Percentiles rank a stretch among this genome's conserved stretches.
phyloP scores from a whole-genome alignment of 2,329 filamentous ascomycete species.

The Penicillium thymicola region DNA sequence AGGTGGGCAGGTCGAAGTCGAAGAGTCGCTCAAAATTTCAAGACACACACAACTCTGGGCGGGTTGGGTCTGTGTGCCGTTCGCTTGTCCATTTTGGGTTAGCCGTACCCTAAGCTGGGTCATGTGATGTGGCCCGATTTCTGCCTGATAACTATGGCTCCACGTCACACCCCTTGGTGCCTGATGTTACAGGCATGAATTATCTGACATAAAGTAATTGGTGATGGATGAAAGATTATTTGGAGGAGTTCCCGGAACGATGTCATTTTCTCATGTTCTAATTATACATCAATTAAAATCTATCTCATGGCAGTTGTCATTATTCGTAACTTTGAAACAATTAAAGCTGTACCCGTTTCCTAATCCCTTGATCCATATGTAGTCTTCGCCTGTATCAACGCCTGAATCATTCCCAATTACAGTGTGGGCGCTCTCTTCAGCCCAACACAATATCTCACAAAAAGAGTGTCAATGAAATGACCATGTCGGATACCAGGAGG shows the following conservation, averaged over 20 bases:
- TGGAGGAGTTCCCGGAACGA: not conserved
- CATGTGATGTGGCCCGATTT: slow-evolving; percentile 7
- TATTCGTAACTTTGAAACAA: slow-evolving; percentile 12
- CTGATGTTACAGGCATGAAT: slow-evolving; percentile 8
- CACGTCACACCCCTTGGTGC: not conserved
- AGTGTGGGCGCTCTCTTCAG: slow-evolving; percentile 45
- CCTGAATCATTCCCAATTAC: slow-evolving; percentile 17
- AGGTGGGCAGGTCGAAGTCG: slow-evolving; percentile 41
- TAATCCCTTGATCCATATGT: slow-evolving; percentile 3
- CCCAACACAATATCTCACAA: slow-evolving; percentile 67
- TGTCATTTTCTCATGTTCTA: not conserved
- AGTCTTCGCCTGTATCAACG: not conserved
- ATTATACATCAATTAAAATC: slow-evolving; percentile 4
- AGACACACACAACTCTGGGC: slow-evolving; percentile 33
- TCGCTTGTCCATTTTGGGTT: slow-evolving; percentile 43
- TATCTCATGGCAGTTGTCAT: slow-evolving; percentile 3
- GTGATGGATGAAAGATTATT: not conserved
- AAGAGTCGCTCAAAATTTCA: slow-evolving; percentile 38
- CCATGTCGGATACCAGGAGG: slow-evolving; percentile 84
- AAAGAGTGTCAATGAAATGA: slow-evolving; percentile 82
- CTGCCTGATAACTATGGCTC: not conserved
- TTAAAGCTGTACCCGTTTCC: slow-evolving; percentile 2
- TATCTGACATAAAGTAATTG: not conserved
- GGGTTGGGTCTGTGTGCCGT: slow-evolving; percentile 37
- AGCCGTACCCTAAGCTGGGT: slow-evolving; percentile 38